Evolutionary conservation across 2,329 filamentous ascomycete genomes (phyloP), one percentile per base, ranked within the genome.

Genomic region (Cordyceps pruinosa): DNA sequence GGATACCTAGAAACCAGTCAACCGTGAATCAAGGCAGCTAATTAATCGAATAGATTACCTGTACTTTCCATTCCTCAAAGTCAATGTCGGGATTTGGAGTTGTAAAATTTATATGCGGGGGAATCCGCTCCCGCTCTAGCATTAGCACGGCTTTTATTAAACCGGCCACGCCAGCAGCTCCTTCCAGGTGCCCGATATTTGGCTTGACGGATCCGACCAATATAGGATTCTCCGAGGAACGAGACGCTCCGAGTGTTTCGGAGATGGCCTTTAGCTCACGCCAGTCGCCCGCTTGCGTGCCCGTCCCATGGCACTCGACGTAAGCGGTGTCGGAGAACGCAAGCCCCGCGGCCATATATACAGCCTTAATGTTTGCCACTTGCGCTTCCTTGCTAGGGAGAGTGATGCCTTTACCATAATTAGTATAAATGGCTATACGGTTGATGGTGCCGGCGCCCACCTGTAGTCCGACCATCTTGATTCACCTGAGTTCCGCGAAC

Each of bases 281-380:
- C 62, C 72, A 72, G 60, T 83, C 80, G 7, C 82, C 81, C 2
- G 78, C 80, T 34, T 77, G 75, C 0, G 83, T 86, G 4, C 83
- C 83, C 0, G 82, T 86, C 5, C 83, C 83, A 61, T 81, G 81
- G 34, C 79, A 82, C 62, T 84, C 81, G 46, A 83, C 76, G 55
- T 77, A 84, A 0, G 68, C 74, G 0, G 79, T 82, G 37, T 77
- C 70, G 2, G 66, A 59, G 34, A 75, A 73, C 39, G 72, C 66
- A 3, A 82, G 70, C 1, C 72, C 76, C 0, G 75, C 73, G 17
- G 69, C 69, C 7, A 63, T 58, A 61, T 85, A 85, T 0, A 77
- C 69, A 0, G 68, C 64, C 32, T 65, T 66, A 56, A 84, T 84
- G 56, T 82, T 78, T 39, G 68, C 69, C 0, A 75, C 70, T 60